phyloP scores from a whole-genome alignment of 2,329 filamentous ascomycete genomes.

The Boeremia lycopersici region DNA sequence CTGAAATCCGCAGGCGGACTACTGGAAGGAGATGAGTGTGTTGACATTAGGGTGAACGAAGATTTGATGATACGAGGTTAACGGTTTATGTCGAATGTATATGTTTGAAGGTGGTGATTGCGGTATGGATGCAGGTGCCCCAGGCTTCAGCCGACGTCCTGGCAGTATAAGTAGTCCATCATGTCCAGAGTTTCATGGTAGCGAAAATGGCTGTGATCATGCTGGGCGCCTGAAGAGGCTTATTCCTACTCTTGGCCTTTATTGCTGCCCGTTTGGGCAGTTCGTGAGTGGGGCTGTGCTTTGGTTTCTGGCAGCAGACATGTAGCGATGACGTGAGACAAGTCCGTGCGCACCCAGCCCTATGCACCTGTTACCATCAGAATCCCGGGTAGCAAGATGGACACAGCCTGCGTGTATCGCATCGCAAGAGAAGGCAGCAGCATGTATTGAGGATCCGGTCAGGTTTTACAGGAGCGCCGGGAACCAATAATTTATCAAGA shows the following conservation, averaged over 20 bases:
- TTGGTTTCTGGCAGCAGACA: not conserved
- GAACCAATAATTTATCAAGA: too few species aligned
- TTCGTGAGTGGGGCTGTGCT: conserved; percentile 1
- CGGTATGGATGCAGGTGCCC: not conserved
- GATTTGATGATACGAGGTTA: not conserved
- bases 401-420: too few species aligned
- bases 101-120: not conserved
- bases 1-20: conserved; percentile 2
- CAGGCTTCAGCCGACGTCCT: not conserved
- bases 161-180: conserved; percentile 2
- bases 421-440: too few species aligned
- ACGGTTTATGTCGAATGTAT: not conserved
- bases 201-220: not conserved
- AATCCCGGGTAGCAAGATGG: too few species aligned
- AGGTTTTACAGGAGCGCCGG: too few species aligned
- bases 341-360: not conserved
- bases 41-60: not conserved
- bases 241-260: conserved; percentile 3
- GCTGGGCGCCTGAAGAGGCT: conserved; percentile 7
- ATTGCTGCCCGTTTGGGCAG: conserved; percentile 6
- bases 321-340: conserved; percentile 5
- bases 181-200: not conserved
- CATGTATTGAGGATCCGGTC: too few species aligned
- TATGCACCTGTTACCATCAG: too few species aligned
- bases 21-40: not conserved